Percentiles rank a stretch among this genome's conserved stretches.
These are phyloP conservation scores for Elaeis oleifera DNA, from an alignment of 202 grass and related monocot species.

Conservation along the genomic window DNA sequence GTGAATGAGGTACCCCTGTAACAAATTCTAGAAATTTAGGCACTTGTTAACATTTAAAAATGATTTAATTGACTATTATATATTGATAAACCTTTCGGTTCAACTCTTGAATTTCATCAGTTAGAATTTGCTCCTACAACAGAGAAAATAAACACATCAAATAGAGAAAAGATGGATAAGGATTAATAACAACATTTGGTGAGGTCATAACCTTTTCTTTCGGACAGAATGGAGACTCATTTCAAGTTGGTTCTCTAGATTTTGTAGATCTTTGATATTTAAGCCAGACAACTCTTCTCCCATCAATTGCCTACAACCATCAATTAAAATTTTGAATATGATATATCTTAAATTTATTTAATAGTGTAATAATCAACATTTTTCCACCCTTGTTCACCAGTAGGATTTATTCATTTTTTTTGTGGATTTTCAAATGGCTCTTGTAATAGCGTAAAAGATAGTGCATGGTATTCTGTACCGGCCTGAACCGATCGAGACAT, in stretches of 20 bases:
- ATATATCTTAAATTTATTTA: no score
- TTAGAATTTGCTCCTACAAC: conserved; percentile 56
- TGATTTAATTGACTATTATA: conserved; percentile 12
- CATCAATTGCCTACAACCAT: conserved; percentile 54
- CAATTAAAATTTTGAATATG: neutral
- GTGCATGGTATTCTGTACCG: no score
- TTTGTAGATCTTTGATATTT: conserved; percentile 51
- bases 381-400: no score
- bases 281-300: conserved; percentile 67
- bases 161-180: neutral
- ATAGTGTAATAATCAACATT: no score
- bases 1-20: conserved; percentile 37
- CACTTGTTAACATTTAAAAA: conserved; percentile 12
- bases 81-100: conserved; percentile 43
- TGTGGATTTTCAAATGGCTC: no score
- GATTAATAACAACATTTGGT: neutral
- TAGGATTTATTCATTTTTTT: no score
- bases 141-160: conserved; percentile 14
- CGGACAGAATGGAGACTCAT: conserved; percentile 42
- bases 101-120: conserved; percentile 61
- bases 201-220: conserved; percentile 48
- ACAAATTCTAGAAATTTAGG: conserved; percentile 10
- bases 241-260: conserved; percentile 64
- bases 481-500: no score
- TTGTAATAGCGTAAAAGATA: no score